A percentile compares a stretch with the other conserved stretches of the same genome.
These are phyloP conservation scores for Lodderomyces parapsilosis DNA, from an alignment of 1,139 yeast genomes.

Conservation along the genomic window DNA sequence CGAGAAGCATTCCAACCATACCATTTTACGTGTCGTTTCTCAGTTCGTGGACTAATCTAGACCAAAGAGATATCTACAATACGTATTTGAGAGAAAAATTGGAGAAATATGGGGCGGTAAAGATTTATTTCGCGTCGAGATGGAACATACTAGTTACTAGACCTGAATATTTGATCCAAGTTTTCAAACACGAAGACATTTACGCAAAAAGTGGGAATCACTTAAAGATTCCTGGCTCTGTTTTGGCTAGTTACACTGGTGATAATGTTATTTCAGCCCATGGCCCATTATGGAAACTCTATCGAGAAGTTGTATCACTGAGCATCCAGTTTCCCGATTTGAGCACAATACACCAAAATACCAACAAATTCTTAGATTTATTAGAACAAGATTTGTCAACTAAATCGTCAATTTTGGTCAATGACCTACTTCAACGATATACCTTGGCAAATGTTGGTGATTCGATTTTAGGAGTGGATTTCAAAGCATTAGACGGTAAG, in stretches of 20 bases:
- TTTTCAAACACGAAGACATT: conserved; percentile 48
- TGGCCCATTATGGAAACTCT: conserved; percentile 52
- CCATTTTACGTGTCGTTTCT: conserved; percentile 61
- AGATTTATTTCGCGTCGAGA: conserved; percentile 59
- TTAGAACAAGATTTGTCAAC: conserved; percentile 12
- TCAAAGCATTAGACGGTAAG: conserved; percentile 25
- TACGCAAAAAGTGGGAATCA: conserved; percentile 65
- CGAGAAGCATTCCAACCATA: conserved; percentile 53
- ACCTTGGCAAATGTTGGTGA: conserved; percentile 53
- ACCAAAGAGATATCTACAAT: conserved; percentile 50
- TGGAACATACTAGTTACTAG: conserved; percentile 58
- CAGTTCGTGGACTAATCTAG: conserved; percentile 43
- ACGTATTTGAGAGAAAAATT: conserved; percentile 37
- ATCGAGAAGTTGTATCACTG: conserved; percentile 46
- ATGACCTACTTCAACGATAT: conserved; percentile 45
- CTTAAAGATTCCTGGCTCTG: conserved; percentile 55
- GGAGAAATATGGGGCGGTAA: conserved; percentile 57
- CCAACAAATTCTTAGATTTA: conserved; percentile 22
- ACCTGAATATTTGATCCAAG: conserved; percentile 47
- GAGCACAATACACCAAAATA: conserved; percentile 33
- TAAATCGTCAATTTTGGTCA: conserved; percentile 23
- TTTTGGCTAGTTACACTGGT: conserved; percentile 57
- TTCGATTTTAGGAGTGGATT: conserved; percentile 50
- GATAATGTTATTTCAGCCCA: conserved; percentile 64
- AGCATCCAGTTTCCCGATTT: conserved; percentile 52